phyloP scores from a whole-genome alignment of 2,329 filamentous ascomycete species.

The Colletotrichum cereale region DNA sequence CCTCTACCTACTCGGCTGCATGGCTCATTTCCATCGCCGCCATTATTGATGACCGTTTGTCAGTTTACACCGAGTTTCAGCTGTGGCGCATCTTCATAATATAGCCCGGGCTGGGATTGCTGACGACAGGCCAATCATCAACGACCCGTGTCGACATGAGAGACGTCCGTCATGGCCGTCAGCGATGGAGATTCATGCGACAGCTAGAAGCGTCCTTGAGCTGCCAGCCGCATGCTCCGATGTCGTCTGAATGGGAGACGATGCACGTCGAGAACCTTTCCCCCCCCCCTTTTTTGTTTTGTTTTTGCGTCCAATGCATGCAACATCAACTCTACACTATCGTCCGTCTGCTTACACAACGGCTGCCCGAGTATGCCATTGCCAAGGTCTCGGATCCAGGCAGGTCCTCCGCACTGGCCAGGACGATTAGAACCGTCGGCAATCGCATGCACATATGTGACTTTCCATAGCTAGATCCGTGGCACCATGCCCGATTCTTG shows the following conservation, averaged over 20 bases:
- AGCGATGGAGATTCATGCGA: constrained; percentile 40
- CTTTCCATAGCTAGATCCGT: constrained; percentile 49
- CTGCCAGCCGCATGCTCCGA: constrained; percentile 25
- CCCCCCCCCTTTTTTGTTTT: too few species aligned
- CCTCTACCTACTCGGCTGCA: not conserved
- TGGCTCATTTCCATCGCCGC: constrained; percentile 20
- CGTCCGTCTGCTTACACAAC: constrained; percentile 10
- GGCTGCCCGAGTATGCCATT: not conserved
- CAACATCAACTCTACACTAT: constrained; percentile 5
- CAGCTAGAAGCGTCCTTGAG: not conserved
- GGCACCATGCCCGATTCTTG: constrained; percentile 38
- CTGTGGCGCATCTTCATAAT: constrained; percentile 52
- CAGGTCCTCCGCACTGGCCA: constrained; percentile 26
- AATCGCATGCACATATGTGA: constrained; percentile 48
- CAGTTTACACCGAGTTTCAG: constrained; percentile 47
- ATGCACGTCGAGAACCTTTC: constrained; percentile 17
- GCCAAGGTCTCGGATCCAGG: constrained; percentile 31
- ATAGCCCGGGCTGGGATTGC: constrained; percentile 45
- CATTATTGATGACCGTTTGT: constrained; percentile 23
- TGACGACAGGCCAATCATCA: constrained; percentile 47
- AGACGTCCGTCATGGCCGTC: constrained; percentile 44
- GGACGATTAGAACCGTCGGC: constrained; percentile 42
- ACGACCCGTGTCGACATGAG: constrained; percentile 15
- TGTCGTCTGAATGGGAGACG: constrained; percentile 29
- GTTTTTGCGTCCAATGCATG: constrained; percentile 26